Conservation (phyloP, 2,329 filamentous ascomycete species). For the Aspergillus luchuensis region DNA sequence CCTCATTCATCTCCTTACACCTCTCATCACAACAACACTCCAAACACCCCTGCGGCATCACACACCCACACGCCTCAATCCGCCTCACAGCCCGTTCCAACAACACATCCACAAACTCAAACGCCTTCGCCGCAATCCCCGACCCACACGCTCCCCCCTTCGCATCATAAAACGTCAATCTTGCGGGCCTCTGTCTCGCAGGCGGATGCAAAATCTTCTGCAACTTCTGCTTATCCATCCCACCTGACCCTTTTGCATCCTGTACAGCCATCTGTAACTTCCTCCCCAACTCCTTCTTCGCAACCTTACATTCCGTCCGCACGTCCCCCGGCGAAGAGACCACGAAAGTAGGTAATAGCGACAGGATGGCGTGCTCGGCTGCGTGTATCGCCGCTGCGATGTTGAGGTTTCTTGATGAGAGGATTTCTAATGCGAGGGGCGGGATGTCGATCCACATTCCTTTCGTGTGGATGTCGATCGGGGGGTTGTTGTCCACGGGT, state of each 20-base stretch:
- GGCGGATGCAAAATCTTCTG: constrained; percentile 34
- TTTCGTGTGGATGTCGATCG: constrained; percentile 79
- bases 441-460: constrained; percentile 97
- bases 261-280: constrained; percentile 35
- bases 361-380: constrained; percentile 87
- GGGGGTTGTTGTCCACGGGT: constrained; percentile 81
- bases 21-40: constrained; percentile 86
- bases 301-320: constrained; percentile 88
- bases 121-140: constrained; percentile 88
- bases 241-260: background rate
- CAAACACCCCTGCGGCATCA: constrained; percentile 69
- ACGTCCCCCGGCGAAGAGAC: constrained; percentile 89
- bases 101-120: constrained; percentile 84
- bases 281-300: constrained; percentile 81
- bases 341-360: constrained; percentile 86
- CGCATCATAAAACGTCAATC: constrained; percentile 91
- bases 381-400: constrained; percentile 90
- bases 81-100: constrained; percentile 74
- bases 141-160: constrained; percentile 83
- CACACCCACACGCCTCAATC: constrained; percentile 74
- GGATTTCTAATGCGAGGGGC: constrained; percentile 72
- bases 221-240: background rate
- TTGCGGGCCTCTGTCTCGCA: constrained; percentile 75
- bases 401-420: constrained; percentile 72
- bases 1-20: constrained; percentile 83